These are phyloP conservation scores for Xylariaceae sp. DNA, from an alignment of 2,329 filamentous ascomycete species.

Conservation along the genomic window DNA sequence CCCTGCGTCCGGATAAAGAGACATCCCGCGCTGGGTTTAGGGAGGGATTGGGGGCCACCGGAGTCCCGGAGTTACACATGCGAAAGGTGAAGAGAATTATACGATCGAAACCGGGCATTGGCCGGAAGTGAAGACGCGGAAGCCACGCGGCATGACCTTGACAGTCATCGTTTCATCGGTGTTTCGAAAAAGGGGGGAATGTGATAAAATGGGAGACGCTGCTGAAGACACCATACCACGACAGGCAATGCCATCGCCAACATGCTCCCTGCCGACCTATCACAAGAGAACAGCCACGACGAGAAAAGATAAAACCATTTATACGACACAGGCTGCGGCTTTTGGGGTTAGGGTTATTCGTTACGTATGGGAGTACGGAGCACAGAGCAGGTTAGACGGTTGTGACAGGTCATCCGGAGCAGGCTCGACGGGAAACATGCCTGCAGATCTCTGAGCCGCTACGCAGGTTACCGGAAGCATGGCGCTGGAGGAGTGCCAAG, in stretches of 20 bases:
- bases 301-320: neutral
- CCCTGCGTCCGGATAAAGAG: neutral
- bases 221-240: neutral
- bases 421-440: constrained; percentile 3
- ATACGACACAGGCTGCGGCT: neutral
- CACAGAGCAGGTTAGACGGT: neutral
- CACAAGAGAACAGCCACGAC: neutral
- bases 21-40: neutral
- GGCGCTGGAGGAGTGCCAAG: constrained; percentile 7
- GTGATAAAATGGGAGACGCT: neutral
- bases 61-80: neutral
- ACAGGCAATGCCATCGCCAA: neutral
- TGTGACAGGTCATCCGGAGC: constrained; percentile 10
- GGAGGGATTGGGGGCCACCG: neutral
- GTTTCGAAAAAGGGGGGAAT: neutral
- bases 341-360: neutral
- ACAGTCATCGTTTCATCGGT: neutral
- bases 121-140: neutral
- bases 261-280: neutral
- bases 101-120: neutral
- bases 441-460: constrained; percentile 10
- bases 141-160: neutral
- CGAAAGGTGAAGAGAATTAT: neutral
- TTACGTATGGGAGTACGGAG: neutral
- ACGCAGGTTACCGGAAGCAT: constrained; percentile 12